Evolutionary conservation across 2,329 filamentous ascomycete species (phyloP), one percentile per base, ranked within the genome.

Genomic region (Colletotrichum magnum): DNA sequence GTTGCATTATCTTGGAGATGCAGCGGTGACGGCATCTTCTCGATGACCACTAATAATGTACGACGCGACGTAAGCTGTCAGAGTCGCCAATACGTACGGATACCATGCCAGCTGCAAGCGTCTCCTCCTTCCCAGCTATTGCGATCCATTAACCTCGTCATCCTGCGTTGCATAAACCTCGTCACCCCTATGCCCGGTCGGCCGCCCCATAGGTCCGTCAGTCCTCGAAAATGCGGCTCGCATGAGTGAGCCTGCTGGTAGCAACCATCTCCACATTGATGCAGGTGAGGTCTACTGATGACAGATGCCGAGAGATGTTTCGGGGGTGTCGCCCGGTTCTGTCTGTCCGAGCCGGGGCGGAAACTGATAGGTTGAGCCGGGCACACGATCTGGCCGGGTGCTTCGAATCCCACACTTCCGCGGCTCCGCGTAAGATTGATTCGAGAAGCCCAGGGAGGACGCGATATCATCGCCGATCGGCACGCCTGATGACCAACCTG

Each of bases 281-380:
- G n/a, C 28, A 32, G 28, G n/a, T 26, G 6, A 16, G 41, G 18
- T 36, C 45, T 39, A 39, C 52, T 10, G 3, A n/a, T 28, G 39
- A 32, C 10, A 57, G 52, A 47, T 41, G 52, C 47, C 26, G 45
- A 58, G 10, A 52, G 51, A 51, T 45, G 32, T 58, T 36, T 64
- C 26, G 59, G 6, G 26, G 9, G 18, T 41, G 16, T 24, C 1
- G 50, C 26, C 32, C 10, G 13, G 1, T 48, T n/a, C 21, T 28
- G 48, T 3, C 52, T 26, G n/a, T 13, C 39, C 26, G 24, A 9
- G 47, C 48, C 47, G 43, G 45, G 5, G 47, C 32, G 32, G 21
- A 32, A 13, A 52, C 16, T 7, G 9, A 12, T 6, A 60, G 26
- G 15, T 26, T 52, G 9, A 48, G 16, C 18, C 45, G 16, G 43